A percentile compares a stretch with the other conserved stretches of the same genome.
phyloP scores from a whole-genome alignment of 2,329 filamentous ascomycete species.

The Fusarium oxysporum region DNA sequence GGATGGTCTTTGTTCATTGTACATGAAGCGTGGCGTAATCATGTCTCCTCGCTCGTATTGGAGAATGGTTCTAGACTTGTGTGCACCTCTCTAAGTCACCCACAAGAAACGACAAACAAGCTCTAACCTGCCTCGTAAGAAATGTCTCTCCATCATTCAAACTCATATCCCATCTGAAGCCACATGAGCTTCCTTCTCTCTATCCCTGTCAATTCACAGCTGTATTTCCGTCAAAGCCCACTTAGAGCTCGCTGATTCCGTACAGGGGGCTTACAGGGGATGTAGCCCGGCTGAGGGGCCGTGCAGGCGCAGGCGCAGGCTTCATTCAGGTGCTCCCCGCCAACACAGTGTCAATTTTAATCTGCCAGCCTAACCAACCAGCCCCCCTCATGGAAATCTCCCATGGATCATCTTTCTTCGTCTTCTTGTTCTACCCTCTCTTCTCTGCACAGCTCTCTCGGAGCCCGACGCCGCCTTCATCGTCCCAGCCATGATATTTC shows the following conservation, averaged over 20 bases:
- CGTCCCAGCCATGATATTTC: conserved; percentile 36
- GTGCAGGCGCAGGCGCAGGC: conserved; percentile 21
- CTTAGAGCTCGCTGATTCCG: conserved; percentile 30
- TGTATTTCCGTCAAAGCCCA: conserved; percentile 36
- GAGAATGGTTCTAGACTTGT: neutral
- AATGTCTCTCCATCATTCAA: conserved; percentile 41
- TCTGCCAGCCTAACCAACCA: conserved; percentile 30
- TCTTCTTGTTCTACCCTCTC: conserved; percentile 34
- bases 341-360: conserved; percentile 41
- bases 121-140: conserved; percentile 32
- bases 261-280: conserved; percentile 31
- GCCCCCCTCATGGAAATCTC: conserved; percentile 40
- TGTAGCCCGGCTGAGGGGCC: conserved; percentile 15
- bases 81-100: neutral
- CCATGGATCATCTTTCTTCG: conserved; percentile 18
- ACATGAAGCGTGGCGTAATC: conserved; percentile 36
- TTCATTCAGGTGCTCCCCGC: conserved; percentile 28
- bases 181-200: conserved; percentile 15
- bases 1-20: conserved; percentile 15
- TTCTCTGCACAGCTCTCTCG: conserved; percentile 32
- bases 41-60: conserved; percentile 15
- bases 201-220: conserved; percentile 15
- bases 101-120: conserved; percentile 13
- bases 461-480: conserved; percentile 40
- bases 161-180: conserved; percentile 34